phyloP scores from a whole-genome alignment of 306 rosid genomes.

The Glycine tomentella region DNA sequence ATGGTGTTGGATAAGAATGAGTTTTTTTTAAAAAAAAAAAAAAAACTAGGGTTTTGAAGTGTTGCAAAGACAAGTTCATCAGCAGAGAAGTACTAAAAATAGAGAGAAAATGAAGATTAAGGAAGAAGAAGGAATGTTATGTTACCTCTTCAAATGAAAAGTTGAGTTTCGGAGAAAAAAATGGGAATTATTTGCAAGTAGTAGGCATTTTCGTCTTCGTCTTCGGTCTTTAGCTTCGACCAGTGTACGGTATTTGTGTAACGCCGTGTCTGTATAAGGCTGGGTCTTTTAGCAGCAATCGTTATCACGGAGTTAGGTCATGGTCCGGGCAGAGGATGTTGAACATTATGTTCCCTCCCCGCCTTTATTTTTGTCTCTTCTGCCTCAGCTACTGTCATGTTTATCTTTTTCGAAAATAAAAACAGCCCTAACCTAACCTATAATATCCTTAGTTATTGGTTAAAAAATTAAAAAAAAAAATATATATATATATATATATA shows the following conservation, averaged over 20 bases:
- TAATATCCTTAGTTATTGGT: too few species aligned
- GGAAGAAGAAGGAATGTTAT: neutral
- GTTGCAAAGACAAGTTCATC: neutral
- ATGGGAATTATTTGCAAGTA: neutral
- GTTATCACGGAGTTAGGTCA: slow-evolving; percentile 52
- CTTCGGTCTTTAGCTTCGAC: neutral
- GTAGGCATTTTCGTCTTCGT: slow-evolving; percentile 28
- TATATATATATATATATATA: too few species aligned
- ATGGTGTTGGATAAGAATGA: neutral
- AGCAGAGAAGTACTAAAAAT: slow-evolving; percentile 23
- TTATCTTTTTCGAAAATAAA: neutral
- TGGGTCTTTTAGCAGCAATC: slow-evolving; percentile 30
- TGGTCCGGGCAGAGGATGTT: neutral
- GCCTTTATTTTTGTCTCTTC: neutral
- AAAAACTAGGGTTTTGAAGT: slow-evolving; percentile 45
- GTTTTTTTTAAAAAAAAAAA: neutral
- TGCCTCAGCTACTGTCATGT: neutral
- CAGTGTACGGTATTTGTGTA: slow-evolving; percentile 24
- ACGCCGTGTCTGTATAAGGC: slow-evolving; percentile 41
- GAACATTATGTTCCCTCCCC: neutral
- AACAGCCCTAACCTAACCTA: neutral
- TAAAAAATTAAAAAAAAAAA: too few species aligned
- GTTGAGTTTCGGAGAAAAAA: slow-evolving; percentile 3
- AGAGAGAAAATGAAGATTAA: slow-evolving; percentile 8
- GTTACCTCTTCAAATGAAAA: slow-evolving; percentile 41